These are phyloP conservation scores for Stephania yunnanensis DNA, from an alignment of 164 flowering plant genomes.

Conservation along the genomic window DNA sequence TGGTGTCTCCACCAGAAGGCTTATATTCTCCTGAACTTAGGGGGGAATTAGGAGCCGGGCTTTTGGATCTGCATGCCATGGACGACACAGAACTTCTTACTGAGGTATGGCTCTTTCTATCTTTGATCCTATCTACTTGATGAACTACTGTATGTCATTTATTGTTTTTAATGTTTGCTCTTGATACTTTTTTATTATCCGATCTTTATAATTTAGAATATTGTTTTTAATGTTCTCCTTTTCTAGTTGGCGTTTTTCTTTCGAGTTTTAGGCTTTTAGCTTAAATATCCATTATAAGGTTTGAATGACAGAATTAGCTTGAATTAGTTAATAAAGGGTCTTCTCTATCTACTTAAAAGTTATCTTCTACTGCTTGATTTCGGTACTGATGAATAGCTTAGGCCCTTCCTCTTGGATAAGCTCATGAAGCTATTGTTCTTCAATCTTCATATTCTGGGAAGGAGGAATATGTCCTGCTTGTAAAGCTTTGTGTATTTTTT, in stretches of 20 bases:
- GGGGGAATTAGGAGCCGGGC: constrained; percentile 99
- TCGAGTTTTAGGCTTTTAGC: not conserved
- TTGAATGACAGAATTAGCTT: not conserved
- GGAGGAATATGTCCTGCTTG: no score
- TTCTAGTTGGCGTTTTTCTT: not conserved
- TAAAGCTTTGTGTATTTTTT: no score
- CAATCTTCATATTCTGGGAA: no score
- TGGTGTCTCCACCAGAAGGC: constrained; percentile 52
- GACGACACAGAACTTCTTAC: constrained; percentile 97
- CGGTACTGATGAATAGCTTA: not conserved
- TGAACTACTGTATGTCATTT: not conserved
- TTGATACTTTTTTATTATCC: not conserved
- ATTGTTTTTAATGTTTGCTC: not conserved
- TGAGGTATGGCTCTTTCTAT: constrained; percentile 43
- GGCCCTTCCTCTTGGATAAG: no score
- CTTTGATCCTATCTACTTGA: not conserved
- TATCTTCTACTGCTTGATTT: not conserved
- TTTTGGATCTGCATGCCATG: constrained; percentile 96
- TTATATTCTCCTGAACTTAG: constrained; percentile 72
- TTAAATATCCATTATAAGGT: not conserved
- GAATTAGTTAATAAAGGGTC: not conserved
- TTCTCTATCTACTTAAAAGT: not conserved
- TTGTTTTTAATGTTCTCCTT: not conserved
- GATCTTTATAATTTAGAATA: not conserved
- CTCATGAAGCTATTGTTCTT: no score